phyloP scores from a whole-genome alignment of 1,139 yeast species.

The Saccharomyces hybrid region DNA sequence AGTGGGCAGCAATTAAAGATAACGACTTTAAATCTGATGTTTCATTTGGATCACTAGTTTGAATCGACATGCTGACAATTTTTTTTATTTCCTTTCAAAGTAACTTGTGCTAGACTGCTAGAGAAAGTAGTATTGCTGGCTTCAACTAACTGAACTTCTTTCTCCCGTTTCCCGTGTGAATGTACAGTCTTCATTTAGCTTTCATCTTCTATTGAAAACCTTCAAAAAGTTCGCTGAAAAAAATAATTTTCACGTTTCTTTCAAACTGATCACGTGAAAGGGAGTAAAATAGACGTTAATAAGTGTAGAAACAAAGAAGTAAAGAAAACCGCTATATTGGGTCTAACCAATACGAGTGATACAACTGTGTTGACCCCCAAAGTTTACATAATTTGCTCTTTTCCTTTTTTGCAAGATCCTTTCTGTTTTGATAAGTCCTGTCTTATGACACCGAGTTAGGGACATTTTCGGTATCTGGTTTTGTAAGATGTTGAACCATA shows the following conservation, averaged over 20 bases:
- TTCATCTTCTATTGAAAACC: not conserved
- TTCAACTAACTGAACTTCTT: not conserved
- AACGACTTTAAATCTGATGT: slow-evolving; percentile 44
- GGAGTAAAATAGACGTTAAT: no score
- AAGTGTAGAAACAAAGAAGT: not conserved
- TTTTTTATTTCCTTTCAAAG: not conserved
- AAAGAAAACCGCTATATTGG: not conserved
- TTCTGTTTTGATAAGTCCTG: not conserved
- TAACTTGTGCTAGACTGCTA: not conserved
- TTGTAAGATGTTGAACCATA: not conserved
- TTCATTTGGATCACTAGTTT: slow-evolving; percentile 38
- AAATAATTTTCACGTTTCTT: slow-evolving; percentile 2
- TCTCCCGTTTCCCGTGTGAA: not conserved
- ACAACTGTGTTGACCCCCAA: not conserved
- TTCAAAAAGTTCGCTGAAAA: not conserved
- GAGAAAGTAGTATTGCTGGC: not conserved
- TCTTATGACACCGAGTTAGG: not conserved
- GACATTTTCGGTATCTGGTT: not conserved
- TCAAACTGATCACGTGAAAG: not conserved
- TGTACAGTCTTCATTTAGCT: not conserved
- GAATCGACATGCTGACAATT: slow-evolving; percentile 35
- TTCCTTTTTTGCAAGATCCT: not conserved
- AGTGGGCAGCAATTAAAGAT: slow-evolving; percentile 87
- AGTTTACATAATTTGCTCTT: not conserved
- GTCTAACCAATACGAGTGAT: not conserved